Evolutionary conservation across 2,329 filamentous ascomycete species (phyloP).

Genomic region (Dothistroma pini): DNA sequence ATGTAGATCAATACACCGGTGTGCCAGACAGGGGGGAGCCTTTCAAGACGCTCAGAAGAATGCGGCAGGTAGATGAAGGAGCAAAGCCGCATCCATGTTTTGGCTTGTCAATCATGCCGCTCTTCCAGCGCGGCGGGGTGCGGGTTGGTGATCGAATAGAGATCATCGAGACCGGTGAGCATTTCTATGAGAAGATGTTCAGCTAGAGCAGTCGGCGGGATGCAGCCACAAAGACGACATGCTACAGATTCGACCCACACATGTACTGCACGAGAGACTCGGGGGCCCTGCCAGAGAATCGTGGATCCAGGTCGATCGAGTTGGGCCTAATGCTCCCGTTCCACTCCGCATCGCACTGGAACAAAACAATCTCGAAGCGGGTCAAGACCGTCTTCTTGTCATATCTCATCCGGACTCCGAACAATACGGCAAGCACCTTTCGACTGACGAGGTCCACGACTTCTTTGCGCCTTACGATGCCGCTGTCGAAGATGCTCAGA

Average conservation of each 20-base stretch:
- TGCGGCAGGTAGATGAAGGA: constrained; percentile 31
- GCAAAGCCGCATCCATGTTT: constrained; percentile 33
- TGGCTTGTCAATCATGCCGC: constrained; percentile 34
- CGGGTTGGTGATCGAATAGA: constrained; percentile 33
- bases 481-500: too few relatives aligned
- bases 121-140: constrained; percentile 28
- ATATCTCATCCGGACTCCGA: too few relatives aligned
- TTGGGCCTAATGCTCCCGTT: constrained; percentile 35
- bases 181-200: constrained; percentile 33
- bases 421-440: too few relatives aligned
- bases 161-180: constrained; percentile 31
- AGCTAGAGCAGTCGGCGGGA: background rate
- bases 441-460: too few relatives aligned
- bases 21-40: constrained; percentile 36
- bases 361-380: constrained; percentile 24
- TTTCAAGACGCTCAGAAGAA: constrained; percentile 28
- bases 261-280: constrained; percentile 24
- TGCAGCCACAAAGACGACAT: background rate
- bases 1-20: constrained; percentile 63
- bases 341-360: constrained; percentile 26
- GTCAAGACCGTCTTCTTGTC: constrained; percentile 29
- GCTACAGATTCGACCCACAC: background rate
- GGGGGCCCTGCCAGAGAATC: background rate
- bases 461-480: too few relatives aligned
- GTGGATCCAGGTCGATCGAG: constrained; percentile 37